A percentile compares a stretch with the other conserved stretches of the same genome.
These are phyloP conservation scores for Danielozyma ontarioensis DNA, from an alignment of 805 yeast genomes.

Conservation along the genomic window DNA sequence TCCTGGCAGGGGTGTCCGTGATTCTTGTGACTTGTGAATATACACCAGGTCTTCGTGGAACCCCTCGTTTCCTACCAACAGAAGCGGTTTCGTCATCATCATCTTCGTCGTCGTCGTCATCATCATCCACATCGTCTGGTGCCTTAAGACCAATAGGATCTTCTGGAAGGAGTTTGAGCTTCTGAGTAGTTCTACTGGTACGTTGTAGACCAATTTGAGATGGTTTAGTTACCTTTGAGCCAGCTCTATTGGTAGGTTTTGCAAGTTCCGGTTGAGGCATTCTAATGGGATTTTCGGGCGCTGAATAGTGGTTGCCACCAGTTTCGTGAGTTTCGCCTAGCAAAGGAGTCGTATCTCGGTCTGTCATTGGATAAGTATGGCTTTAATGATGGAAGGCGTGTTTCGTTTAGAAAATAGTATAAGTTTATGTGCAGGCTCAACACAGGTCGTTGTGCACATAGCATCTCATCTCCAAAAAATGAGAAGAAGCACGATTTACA, in stretches of 20 bases:
- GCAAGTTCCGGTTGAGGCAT: not conserved
- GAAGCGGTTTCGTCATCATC: slow-evolving; percentile 26
- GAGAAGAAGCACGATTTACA: not conserved
- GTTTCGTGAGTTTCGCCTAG: slow-evolving; percentile 1
- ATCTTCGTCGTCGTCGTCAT: slow-evolving; percentile 13
- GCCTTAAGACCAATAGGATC: slow-evolving; percentile 33
- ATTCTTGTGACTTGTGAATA: slow-evolving; percentile 82
- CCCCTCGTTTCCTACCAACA: not conserved
- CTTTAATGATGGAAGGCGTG: too few species aligned
- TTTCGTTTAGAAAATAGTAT: too few species aligned
- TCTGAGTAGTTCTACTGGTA: slow-evolving; percentile 69
- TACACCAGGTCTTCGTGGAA: slow-evolving; percentile 41
- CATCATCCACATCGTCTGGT: slow-evolving; percentile 7
- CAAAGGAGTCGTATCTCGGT: slow-evolving; percentile 1
- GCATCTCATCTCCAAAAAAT: not conserved
- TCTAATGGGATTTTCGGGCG: slow-evolving; percentile 7
- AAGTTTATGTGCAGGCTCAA: too few species aligned
- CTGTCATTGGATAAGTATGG: not conserved
- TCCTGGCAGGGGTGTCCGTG: slow-evolving; percentile 82
- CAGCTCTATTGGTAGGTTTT: slow-evolving; percentile 16
- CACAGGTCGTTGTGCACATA: too few species aligned
- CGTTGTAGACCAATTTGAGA: slow-evolving; percentile 66
- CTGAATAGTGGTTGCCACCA: slow-evolving; percentile 2
- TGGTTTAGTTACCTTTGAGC: slow-evolving; percentile 27
- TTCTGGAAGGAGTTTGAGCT: slow-evolving; percentile 66